Base-by-base conservation (phyloP, 306 rosid genomes). In the Vigna radiata region DNA sequence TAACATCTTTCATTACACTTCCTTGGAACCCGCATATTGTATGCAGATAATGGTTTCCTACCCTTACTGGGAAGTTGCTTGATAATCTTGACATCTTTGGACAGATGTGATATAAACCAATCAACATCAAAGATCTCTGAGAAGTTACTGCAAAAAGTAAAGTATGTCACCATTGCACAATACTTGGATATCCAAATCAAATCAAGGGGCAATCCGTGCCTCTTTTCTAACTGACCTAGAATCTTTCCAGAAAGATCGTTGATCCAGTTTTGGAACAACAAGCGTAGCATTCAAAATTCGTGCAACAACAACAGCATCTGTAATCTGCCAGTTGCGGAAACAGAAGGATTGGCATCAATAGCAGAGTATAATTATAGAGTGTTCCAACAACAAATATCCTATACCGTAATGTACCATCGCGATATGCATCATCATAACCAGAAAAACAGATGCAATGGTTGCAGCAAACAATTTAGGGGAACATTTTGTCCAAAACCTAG, bases 281-380 rank as follows among this genome's bases (percentile, higher is more conserved):
- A 96, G 97, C 13, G 97, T 96, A 44, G 99, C 91, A 91, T 96
- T 96, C 85, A 96, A 81, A 81, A 96, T 92, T 33, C 96, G 94
- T 3, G 99, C 99, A 61, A 91, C 98, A 85, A 91, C 98, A 75
- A 96, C 98, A 27, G 98, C 93, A 84, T 96, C 99, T 79, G 96
- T 92, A 61, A 96, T 96, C 99, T 95, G 93, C 72, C 87, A 88
- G 73, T 74, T 66, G 81, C 69, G 54, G 69, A 73, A 72, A 73
- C 50, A 13, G 52, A 85, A 83, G 68, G 73, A 41, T 79, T 67
- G 65, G 16, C 54, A 68, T n/a, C 41, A 77, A 79, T 33, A 75
- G 64, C 47, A 41, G 50, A 58, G 56, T 23, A 72, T 66, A 50
- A 29, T 29, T 29, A 29, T 29, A 82, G 58, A 65, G 62, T 68